Base-by-base conservation (phyloP, 306 rosid species). In the Cicer yamashitae region DNA sequence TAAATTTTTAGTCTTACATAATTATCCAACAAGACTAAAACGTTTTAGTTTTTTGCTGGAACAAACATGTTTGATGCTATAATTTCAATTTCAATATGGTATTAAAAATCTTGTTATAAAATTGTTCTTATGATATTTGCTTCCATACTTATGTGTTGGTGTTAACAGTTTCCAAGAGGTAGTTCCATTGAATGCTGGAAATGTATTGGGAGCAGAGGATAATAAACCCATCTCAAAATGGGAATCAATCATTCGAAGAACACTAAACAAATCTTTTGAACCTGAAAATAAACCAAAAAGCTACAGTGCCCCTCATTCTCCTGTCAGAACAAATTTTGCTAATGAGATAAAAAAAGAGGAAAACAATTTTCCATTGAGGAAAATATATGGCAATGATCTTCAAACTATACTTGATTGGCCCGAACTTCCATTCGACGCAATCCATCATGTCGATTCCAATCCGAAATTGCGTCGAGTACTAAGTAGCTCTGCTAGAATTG, bases 171-270 rank as follows among this genome's bases (percentile, higher is more conserved):
- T 94, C 72, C 98, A 94, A 79, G 98, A 94, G 84, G 89, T 94
- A 4, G 97, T 94, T 48, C 98, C 98, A 77, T 80, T 94, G 82
- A 94, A 85, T 82, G 98, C 98, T 15, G 98, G 93, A 74, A 94
- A 94, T 77, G 98, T 94, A 56, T 75, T 94, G 7, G 98, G 98
- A 83, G 96, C 96, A 45, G 98, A 94, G 69, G 97, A 94, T 71
- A 89, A 74, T 39, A 84, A 82, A 46, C 96, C 98, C 6, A 90
- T 94, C 51, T 79, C 79, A n/a, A 90, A 91, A 83, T 94, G 98
- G 98, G 98, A 91, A 83, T 87, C 88, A 70, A 81, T 90, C 79
- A 90, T 91, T 68, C 74, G 98, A 75, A 88, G 81, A 86, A 90
- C 96, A 43, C 81, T 94, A 20, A 90, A 94, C 86, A 90, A 84